These are phyloP conservation scores for Amborella trichopoda DNA, from an alignment of 164 flowering plant species.

Conservation along the genomic window DNA sequence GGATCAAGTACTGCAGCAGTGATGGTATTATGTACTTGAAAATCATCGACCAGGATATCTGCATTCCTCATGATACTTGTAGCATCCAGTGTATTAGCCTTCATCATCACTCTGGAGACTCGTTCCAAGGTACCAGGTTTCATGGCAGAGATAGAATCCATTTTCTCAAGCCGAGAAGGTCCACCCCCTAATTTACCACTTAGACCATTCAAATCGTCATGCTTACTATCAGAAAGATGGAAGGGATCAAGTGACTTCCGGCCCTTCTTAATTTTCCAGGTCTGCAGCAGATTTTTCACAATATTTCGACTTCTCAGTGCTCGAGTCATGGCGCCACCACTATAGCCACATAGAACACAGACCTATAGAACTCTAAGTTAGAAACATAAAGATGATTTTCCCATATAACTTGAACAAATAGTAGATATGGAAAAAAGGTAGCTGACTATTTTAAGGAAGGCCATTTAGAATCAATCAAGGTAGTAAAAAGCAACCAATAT, in stretches of 20 bases:
- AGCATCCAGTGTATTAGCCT: conserved; percentile 8
- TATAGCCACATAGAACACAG: conserved; percentile 62
- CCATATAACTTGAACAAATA: too few relatives aligned
- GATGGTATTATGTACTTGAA: conserved; percentile 26
- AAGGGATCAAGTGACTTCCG: conserved; percentile 6
- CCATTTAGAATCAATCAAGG: too few relatives aligned
- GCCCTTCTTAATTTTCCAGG: conserved; percentile 24
- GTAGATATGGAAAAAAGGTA: too few relatives aligned
- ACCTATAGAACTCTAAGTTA: conserved; percentile 18
- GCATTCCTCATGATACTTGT: conserved; percentile 4
- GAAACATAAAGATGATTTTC: not conserved
- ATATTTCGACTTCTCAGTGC: conserved; percentile 32
- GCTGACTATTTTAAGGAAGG: too few relatives aligned
- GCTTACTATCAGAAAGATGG: conserved; percentile 7
- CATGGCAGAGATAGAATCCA: conserved; percentile 4
- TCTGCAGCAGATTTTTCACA: conserved; percentile 41
- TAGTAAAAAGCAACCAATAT: too few relatives aligned
- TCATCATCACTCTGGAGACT: conserved; percentile 4
- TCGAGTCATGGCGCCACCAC: conserved; percentile 59
- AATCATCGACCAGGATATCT: conserved; percentile 3
- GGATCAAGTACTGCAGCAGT: conserved; percentile 36
- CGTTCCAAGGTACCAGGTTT: conserved; percentile 7
- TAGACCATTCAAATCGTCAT: conserved; percentile 6
- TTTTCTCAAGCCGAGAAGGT: conserved; percentile 6
- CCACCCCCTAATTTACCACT: conserved; percentile 6